Evolutionary conservation across 225 moss, liverwort and hornwort species (phyloP).

Genomic region (Bryoerythrophyllum caledonicum): DNA sequence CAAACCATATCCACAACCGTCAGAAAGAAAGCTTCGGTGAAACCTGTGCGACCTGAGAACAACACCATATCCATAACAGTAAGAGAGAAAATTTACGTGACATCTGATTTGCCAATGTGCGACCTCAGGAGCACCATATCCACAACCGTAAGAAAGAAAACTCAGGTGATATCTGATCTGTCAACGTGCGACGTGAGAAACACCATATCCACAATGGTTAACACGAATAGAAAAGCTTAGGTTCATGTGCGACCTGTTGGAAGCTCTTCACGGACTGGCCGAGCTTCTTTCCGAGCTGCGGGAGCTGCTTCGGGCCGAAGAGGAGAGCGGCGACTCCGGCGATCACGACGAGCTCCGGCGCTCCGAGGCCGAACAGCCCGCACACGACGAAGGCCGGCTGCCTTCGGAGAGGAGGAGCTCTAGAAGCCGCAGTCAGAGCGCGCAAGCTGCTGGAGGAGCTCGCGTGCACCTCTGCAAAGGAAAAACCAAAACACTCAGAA

Average conservation of each 20-base stretch:
- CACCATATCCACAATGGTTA: too few species aligned
- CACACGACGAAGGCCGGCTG: constrained; percentile 41
- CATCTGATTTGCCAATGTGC: not conserved
- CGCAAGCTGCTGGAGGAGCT: constrained; percentile 33
- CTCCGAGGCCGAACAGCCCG: constrained; percentile 80
- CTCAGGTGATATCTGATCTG: too few species aligned
- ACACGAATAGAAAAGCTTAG: not conserved
- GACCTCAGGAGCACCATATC: too few species aligned
- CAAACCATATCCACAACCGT: not conserved
- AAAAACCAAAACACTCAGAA: constrained; percentile 1
- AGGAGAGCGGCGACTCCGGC: constrained; percentile 81
- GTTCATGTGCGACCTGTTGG: constrained; percentile 55
- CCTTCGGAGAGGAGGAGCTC: constrained; percentile 1
- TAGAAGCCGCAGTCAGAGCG: constrained; percentile 7
- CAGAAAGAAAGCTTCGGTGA: not conserved
- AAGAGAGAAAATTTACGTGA: not conserved
- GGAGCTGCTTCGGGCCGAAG: constrained; percentile 89
- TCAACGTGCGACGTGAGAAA: too few species aligned
- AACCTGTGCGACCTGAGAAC: not conserved
- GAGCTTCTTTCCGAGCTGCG: constrained; percentile 77
- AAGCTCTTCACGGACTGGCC: constrained; percentile 89
- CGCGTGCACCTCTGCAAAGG: constrained; percentile 32
- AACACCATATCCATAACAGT: too few species aligned
- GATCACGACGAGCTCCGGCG: constrained; percentile 84
- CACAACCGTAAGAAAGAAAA: not conserved